A percentile compares a stretch with the other conserved stretches of the same genome.
Evolutionary conservation across 2,329 filamentous ascomycete genomes (phyloP).

Genomic region (Hypoxylon rubiginosum): DNA sequence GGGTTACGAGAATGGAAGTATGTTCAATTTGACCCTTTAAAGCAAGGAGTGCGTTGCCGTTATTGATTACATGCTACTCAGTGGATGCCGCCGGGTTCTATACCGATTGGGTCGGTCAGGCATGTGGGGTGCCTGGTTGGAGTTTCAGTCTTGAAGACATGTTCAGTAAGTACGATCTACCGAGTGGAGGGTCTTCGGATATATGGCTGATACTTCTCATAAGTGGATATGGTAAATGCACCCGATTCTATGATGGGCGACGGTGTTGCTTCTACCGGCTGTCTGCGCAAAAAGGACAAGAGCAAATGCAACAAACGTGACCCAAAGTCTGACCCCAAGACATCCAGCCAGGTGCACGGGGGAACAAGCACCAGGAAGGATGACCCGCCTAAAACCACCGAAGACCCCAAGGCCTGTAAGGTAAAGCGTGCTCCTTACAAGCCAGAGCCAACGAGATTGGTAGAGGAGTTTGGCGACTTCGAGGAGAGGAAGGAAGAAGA

Average conservation of each 20-base stretch:
- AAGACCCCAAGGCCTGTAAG: conserved; percentile 6
- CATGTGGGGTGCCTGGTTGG: conserved; percentile 13
- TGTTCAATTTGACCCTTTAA: conserved; percentile 6
- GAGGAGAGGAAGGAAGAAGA: conserved; percentile 11
- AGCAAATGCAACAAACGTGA: conserved; percentile 12
- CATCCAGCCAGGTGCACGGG: conserved; percentile 9
- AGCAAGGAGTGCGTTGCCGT: not conserved
- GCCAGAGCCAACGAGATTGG: conserved; percentile 4
- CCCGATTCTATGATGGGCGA: conserved; percentile 12
- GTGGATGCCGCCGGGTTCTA: conserved; percentile 7
- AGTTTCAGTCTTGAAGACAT: conserved; percentile 11
- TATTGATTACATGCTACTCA: conserved; percentile 11
- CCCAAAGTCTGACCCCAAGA: conserved; percentile 13
- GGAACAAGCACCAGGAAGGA: conserved; percentile 11
- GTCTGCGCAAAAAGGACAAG: conserved; percentile 11
- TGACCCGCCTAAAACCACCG: not conserved
- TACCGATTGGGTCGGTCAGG: conserved; percentile 12
- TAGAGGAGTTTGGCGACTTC: conserved; percentile 13
- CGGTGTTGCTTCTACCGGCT: conserved; percentile 13
- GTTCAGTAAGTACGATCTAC: conserved; percentile 10
- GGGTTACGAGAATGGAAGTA: conserved; percentile 19
- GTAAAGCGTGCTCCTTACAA: conserved; percentile 12
- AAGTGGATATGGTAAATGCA: conserved; percentile 11
- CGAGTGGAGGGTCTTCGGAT: conserved; percentile 1
- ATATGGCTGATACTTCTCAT: conserved; percentile 11